Conservation (phyloP, 192 early-diverging fungal genomes). For the Backusella australiensis region DNA sequence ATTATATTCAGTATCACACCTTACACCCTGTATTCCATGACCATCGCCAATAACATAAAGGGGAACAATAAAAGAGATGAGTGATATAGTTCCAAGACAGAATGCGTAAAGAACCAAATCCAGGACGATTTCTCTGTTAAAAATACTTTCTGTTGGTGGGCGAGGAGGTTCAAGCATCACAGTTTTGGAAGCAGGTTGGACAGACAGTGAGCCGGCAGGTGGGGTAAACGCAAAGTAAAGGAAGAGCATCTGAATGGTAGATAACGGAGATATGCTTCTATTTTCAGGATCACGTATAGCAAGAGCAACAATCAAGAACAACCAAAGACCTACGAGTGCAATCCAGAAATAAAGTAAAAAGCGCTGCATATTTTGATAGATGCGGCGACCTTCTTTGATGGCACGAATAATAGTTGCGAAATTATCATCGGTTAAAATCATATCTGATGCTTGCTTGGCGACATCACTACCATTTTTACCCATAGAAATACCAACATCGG, state of each 20-base stretch:
- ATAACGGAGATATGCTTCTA: slow-evolving; percentile 69
- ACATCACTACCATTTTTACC: slow-evolving; percentile 90
- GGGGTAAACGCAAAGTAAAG: slow-evolving; percentile 79
- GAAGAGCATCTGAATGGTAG: slow-evolving; percentile 74
- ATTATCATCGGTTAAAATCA: slow-evolving; percentile 81
- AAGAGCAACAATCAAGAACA: slow-evolving; percentile 65
- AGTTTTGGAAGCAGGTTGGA: slow-evolving; percentile 61
- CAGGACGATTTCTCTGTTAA: slow-evolving; percentile 62
- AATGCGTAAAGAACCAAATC: slow-evolving; percentile 69
- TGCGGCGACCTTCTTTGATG: slow-evolving; percentile 75
- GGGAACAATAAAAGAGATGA: slow-evolving; percentile 61
- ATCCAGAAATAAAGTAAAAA: slow-evolving; percentile 59
- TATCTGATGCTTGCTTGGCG: slow-evolving; percentile 88
- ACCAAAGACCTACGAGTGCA: slow-evolving; percentile 48
- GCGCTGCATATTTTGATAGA: slow-evolving; percentile 79
- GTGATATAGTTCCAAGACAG: slow-evolving; percentile 50
- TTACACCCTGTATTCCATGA: slow-evolving; percentile 45
- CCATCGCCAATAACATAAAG: slow-evolving; percentile 55
- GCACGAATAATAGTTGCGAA: slow-evolving; percentile 80
- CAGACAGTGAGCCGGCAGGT: slow-evolving; percentile 68
- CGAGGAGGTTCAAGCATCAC: slow-evolving; percentile 76
- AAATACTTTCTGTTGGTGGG: slow-evolving; percentile 60
- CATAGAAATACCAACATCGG: slow-evolving; percentile 56
- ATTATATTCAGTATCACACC: slow-evolving; percentile 48
- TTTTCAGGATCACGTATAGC: slow-evolving; percentile 58